Evolutionary conservation across 305 asterid species (phyloP), one percentile per base, ranked within the genome.

Genomic region (Fraxinus platypoda): DNA sequence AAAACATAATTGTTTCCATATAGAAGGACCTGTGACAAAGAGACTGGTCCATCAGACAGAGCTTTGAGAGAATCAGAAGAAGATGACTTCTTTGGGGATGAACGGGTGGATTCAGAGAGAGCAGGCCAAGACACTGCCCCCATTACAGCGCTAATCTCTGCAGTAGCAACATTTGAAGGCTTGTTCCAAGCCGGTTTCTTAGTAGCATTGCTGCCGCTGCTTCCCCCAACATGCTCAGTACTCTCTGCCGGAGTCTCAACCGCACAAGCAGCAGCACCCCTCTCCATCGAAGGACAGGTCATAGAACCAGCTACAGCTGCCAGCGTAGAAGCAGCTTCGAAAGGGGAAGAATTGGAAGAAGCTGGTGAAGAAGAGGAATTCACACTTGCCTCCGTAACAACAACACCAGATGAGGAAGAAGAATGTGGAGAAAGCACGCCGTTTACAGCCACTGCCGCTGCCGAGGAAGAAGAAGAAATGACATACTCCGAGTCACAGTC

Each of bases 101-200:
- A 91, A 82, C 91, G 91, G 52, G 97, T 90, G 26, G 94, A 91
- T 73, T 92, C 94, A 0, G 92, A 87, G 2, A 94, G 93, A 81
- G 94, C 91, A 76, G 98, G 98, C 98, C 98, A 94, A 64, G 91
- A 84, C 28, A 82, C 90, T 17, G 93, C 97, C 31, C 90, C 94
- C 97, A 94, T 93, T 25, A 93, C 95, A 34, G 85, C 87, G 82
- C 89, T 82, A 34, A 81, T 85, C 30, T 88, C 93, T 0, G 77
- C 85, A 74, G 82, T 21, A 52, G 88, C 82, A 28, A 87, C 91
- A 68, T 84, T 84, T 2, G 91, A 88, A 3, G 94, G 94, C 86
- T 85, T 90, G 84, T 83, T 94, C 98, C 98, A 94, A 21, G 81
- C 98, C 23, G 88, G 88, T 82, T 89, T 91, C 91, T 91, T 91